A percentile compares a stretch with the other conserved stretches of the same genome.
phyloP scores from a whole-genome alignment of 768 basidiomycete species.

The Cantharellus anzutake region DNA sequence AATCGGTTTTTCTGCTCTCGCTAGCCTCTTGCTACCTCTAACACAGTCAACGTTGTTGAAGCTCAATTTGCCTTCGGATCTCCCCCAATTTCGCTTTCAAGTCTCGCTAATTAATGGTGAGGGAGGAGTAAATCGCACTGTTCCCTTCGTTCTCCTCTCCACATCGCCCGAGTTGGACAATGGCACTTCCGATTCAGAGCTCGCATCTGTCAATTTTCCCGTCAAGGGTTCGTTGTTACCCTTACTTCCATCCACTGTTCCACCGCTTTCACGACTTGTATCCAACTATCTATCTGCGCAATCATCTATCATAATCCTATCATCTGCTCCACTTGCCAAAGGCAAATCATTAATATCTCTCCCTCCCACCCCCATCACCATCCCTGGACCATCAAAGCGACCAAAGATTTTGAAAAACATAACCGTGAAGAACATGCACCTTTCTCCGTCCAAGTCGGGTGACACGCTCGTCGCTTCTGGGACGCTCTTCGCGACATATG shows the following conservation, averaged over 20 bases:
- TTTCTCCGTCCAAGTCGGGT: slow-evolving; percentile 21
- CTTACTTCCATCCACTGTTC: neutral
- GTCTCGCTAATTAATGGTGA: neutral
- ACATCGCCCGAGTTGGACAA: neutral
- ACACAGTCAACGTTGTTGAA: neutral
- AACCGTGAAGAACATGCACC: slow-evolving; percentile 57
- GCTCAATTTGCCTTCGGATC: neutral
- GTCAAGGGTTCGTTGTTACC: slow-evolving; percentile 6
- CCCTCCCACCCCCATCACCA: slow-evolving; percentile 33
- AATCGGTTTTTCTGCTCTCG: neutral
- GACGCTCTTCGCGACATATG: slow-evolving; percentile 40
- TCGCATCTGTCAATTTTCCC: slow-evolving; percentile 4
- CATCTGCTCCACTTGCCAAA: slow-evolving; percentile 47
- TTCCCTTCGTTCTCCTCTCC: neutral
- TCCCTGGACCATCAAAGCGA: slow-evolving; percentile 45
- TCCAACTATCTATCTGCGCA: slow-evolving; percentile 24
- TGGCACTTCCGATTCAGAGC: neutral
- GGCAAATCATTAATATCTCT: slow-evolving; percentile 31
- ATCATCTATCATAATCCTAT: slow-evolving; percentile 7
- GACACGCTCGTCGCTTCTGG: slow-evolving; percentile 44
- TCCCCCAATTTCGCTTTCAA: neutral
- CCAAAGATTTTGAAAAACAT: slow-evolving; percentile 53
- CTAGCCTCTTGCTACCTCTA: slow-evolving; percentile 1
- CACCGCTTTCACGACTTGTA: slow-evolving; percentile 5
- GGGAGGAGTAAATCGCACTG: neutral